Evolutionary conservation across 352 stramenopile genomes (phyloP).

Genomic region (Phytophthora citrophthora): DNA sequence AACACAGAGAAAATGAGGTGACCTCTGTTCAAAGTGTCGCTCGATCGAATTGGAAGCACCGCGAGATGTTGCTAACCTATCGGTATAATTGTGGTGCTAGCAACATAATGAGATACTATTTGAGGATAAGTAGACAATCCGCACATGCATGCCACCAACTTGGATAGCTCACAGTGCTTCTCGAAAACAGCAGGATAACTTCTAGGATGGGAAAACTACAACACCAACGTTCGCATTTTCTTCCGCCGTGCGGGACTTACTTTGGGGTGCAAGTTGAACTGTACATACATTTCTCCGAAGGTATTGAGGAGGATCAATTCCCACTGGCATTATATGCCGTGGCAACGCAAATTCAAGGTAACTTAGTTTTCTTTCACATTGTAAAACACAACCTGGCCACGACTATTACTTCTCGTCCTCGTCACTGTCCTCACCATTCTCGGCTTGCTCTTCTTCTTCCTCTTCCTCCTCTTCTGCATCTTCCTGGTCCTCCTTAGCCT

Average conservation of each 20-base stretch:
- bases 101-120: conserved; percentile 2
- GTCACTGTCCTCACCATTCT: conserved; percentile 13
- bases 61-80: background rate
- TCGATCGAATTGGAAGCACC: conserved; percentile 1
- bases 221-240: background rate
- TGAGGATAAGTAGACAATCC: background rate
- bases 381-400: conserved; percentile 1
- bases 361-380: conserved; percentile 25
- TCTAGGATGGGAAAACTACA: conserved; percentile 16
- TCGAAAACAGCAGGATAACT: conserved; percentile 27
- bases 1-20: conserved; percentile 18
- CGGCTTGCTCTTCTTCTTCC: conserved; percentile 19
- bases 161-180: background rate
- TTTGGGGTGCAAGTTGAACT: background rate
- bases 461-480: conserved; percentile 14
- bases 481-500: conserved; percentile 19
- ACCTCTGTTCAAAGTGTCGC: background rate
- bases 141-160: conserved; percentile 14
- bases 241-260: background rate
- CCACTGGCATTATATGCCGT: background rate
- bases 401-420: conserved; percentile 11
- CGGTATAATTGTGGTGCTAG: conserved; percentile 12
- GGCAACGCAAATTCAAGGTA: conserved; percentile 6
- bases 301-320: background rate
- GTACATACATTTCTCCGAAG: too few relatives aligned